Conservation (phyloP, 257 asterid genomes). For the Fraxinus excelsior region DNA sequence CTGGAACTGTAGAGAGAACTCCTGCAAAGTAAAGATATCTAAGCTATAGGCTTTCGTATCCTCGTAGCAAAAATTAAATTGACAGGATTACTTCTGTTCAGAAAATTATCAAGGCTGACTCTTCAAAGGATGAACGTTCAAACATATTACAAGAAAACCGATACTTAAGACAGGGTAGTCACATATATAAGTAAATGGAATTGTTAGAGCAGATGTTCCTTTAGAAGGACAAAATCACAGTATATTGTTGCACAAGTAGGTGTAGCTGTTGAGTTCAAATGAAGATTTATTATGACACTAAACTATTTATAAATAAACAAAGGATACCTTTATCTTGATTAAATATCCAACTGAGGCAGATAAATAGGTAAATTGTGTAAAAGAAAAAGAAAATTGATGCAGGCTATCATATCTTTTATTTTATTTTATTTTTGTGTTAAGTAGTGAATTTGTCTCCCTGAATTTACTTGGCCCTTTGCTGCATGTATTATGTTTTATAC, state of each 20-base stretch:
- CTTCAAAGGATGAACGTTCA: neutral
- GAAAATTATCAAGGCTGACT: neutral
- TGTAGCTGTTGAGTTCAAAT: too few relatives aligned
- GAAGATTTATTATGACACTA: neutral
- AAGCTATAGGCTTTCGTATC: neutral
- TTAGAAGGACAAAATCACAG: neutral
- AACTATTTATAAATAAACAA: neutral
- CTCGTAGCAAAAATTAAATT: neutral
- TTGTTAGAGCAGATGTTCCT: neutral
- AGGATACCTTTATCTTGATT: neutral
- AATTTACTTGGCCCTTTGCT: slow-evolving; percentile 6
- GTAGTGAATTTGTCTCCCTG: neutral
- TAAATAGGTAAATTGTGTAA: neutral
- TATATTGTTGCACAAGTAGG: neutral
- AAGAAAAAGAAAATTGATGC: too few relatives aligned
- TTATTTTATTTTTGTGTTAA: neutral
- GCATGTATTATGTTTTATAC: neutral
- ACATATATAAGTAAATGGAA: neutral
- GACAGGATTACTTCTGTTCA: neutral
- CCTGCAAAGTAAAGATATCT: neutral
- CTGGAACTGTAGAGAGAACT: neutral
- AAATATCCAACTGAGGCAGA: neutral
- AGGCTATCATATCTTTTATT: neutral
- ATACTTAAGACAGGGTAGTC: neutral
- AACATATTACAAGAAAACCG: neutral